Percentiles rank a stretch among this genome's conserved stretches.
Evolutionary conservation across 768 basidiomycete species (phyloP).

Genomic region (Mycena pura): DNA sequence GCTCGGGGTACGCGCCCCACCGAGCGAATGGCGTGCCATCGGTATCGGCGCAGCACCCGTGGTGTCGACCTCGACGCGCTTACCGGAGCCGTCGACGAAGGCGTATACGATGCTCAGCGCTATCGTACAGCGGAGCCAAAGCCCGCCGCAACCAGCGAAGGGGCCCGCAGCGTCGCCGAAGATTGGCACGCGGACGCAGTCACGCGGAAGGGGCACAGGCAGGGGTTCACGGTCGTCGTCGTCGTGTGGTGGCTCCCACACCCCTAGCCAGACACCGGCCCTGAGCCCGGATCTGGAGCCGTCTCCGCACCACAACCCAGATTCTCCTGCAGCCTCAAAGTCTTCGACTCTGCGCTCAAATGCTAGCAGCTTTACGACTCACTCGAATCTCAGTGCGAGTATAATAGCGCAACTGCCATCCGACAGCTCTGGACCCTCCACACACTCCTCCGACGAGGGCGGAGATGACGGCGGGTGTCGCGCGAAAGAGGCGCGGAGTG

Average conservation of each 20-base stretch:
- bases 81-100: slow-evolving; percentile 52
- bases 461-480: slow-evolving; percentile 1
- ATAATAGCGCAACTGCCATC: slow-evolving; percentile 18
- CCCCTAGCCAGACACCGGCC: too few species aligned
- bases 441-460: slow-evolving; percentile 9
- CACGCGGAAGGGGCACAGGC: not conserved
- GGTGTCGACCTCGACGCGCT: slow-evolving; percentile 10
- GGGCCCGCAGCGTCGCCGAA: not conserved
- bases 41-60: not conserved
- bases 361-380: not conserved
- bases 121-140: slow-evolving; percentile 50
- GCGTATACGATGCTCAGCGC: slow-evolving; percentile 70
- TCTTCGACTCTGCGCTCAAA: too few species aligned
- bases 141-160: not conserved
- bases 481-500: slow-evolving; percentile 22
- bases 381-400: slow-evolving; percentile 25
- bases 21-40: slow-evolving; percentile 30
- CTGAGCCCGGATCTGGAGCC: too few species aligned
- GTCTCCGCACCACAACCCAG: too few species aligned
- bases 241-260: too few species aligned
- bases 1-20: slow-evolving; percentile 61
- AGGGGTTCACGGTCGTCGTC: too few species aligned
- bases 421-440: not conserved
- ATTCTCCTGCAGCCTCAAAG: too few species aligned
- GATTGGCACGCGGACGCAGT: not conserved